Percentiles rank a stretch among this genome's conserved stretches.
phyloP scores from a whole-genome alignment of 169 alveolate genomes.

The Neospora caninum region DNA sequence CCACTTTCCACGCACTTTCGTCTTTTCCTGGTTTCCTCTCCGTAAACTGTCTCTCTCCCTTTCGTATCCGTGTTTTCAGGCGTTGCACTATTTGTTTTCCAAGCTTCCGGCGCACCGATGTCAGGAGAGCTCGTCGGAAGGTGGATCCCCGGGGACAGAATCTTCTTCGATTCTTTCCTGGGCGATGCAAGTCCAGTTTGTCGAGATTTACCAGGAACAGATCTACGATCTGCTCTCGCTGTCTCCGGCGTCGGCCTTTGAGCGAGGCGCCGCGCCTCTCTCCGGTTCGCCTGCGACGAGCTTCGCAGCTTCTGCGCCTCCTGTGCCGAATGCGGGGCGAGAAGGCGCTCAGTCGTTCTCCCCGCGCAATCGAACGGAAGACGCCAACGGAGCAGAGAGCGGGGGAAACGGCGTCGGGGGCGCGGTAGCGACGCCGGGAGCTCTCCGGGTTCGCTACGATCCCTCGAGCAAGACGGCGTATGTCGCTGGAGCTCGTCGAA shows the following conservation, averaged over 20 bases:
- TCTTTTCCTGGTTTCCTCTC: too few species aligned
- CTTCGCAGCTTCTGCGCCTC: not conserved
- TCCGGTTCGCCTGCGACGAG: not conserved
- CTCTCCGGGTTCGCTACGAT: slow-evolving; percentile 38
- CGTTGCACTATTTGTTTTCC: not conserved
- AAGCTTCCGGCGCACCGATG: not conserved
- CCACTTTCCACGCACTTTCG: too few species aligned
- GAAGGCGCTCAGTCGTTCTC: not conserved
- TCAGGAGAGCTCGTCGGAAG: not conserved
- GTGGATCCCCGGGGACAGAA: not conserved
- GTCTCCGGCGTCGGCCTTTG: not conserved
- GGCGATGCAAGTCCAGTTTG: slow-evolving; percentile 53
- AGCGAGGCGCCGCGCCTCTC: not conserved
- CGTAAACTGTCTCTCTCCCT: not conserved
- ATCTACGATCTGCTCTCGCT: slow-evolving; percentile 32
- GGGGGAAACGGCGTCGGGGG: too few species aligned
- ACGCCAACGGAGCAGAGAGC: not conserved
- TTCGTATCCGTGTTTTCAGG: not conserved
- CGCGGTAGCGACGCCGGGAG: not conserved
- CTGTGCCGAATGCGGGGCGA: not conserved
- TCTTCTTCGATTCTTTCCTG: not conserved
- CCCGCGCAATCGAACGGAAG: too few species aligned
- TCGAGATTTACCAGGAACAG: slow-evolving; percentile 52
- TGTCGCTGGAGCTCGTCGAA: slow-evolving; percentile 38
- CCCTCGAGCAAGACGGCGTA: not conserved